These are phyloP conservation scores for Actinomortierella ambigua DNA, from an alignment of 371 early-diverging fungal genomes.

Conservation along the genomic window DNA sequence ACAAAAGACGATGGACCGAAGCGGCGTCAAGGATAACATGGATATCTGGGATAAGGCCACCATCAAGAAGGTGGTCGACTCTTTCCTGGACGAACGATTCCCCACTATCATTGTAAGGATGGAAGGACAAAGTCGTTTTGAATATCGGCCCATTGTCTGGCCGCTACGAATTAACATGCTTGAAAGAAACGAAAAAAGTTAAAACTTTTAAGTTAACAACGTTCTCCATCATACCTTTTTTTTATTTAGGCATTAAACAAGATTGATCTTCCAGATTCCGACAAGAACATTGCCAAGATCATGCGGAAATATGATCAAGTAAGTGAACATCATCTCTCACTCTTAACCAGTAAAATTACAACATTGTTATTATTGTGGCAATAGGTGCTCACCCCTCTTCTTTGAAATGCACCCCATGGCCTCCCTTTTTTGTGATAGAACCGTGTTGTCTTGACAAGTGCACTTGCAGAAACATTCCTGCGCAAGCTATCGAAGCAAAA, in stretches of 20 bases:
- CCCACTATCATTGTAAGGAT: constrained; percentile 71
- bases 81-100: constrained; percentile 77
- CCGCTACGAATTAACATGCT: too few species aligned
- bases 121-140: too few species aligned
- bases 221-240: neutral
- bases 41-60: constrained; percentile 68
- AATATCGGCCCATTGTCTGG: too few species aligned
- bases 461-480: constrained; percentile 79
- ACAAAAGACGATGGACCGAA: constrained; percentile 62
- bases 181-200: too few species aligned
- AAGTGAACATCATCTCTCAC: neutral
- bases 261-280: constrained; percentile 81
- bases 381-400: neutral
- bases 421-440: constrained; percentile 29
- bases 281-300: constrained; percentile 78
- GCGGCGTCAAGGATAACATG: constrained; percentile 53
- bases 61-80: constrained; percentile 60
- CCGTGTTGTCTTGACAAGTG: constrained; percentile 73
- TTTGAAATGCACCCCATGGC: too few species aligned
- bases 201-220: too few species aligned
- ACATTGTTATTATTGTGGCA: too few species aligned
- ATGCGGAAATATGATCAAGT: constrained; percentile 69
- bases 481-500: constrained; percentile 71
- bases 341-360: too few species aligned
- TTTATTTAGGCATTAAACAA: constrained; percentile 72